Conservation (phyloP, 2,329 filamentous ascomycete genomes). For the Ophiocordyceps camponoti-saundersi region DNA sequence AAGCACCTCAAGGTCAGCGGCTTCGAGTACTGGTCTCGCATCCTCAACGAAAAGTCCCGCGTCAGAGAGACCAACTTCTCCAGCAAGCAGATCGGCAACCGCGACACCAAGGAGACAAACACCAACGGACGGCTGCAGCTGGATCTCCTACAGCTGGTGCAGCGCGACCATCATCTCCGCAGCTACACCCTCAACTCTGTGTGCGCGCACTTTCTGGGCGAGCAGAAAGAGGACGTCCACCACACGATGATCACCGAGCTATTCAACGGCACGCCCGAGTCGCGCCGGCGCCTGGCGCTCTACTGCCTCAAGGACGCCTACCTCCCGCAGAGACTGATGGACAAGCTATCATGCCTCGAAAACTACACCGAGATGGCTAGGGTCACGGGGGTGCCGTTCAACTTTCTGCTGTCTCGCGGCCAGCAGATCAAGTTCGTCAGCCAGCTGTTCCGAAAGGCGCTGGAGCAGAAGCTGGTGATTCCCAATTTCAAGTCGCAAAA, state of each 20-base stretch:
- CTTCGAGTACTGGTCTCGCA: conserved; percentile 78
- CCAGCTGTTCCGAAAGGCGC: conserved; percentile 85
- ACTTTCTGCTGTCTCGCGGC: conserved; percentile 75
- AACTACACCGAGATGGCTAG: conserved; percentile 99
- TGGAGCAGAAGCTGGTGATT: conserved; percentile 86
- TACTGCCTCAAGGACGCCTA: conserved; percentile 98
- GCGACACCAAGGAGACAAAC: conserved; percentile 87
- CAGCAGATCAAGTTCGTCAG: conserved; percentile 98
- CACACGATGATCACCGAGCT: conserved; percentile 98
- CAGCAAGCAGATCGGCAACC: conserved; percentile 96
- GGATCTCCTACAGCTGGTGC: conserved; percentile 85
- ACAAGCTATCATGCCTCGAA: conserved; percentile 94
- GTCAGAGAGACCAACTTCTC: conserved; percentile 74
- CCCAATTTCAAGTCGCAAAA: conserved; percentile 62
- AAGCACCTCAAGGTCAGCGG: conserved; percentile 61
- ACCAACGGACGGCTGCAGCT: conserved; percentile 87
- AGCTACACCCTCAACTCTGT: conserved; percentile 98
- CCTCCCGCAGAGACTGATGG: conserved; percentile 82
- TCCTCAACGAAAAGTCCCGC: conserved; percentile 53
- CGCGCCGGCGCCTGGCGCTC: conserved; percentile 72
- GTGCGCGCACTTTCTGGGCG: conserved; percentile 81
- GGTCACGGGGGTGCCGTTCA: conserved; percentile 97
- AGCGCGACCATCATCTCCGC: conserved; percentile 84
- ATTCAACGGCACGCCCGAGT: conserved; percentile 91
- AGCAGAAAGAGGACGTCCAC: conserved; percentile 98